These are phyloP conservation scores for Solanum ahanhuiri DNA, from an alignment of 257 asterid genomes.

Conservation along the genomic window DNA sequence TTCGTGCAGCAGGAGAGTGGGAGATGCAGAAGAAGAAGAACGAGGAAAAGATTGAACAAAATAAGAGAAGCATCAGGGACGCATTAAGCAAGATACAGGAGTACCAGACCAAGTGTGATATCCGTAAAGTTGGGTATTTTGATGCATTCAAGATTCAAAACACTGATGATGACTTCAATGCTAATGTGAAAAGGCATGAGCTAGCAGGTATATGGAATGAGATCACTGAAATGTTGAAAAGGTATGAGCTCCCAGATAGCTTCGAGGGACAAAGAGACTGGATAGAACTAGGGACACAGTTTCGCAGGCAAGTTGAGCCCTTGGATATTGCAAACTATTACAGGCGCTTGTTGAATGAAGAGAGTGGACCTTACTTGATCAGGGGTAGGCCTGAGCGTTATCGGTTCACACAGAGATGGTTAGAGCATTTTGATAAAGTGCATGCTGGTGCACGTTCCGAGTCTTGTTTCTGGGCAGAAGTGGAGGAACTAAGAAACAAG, in stretches of 20 bases:
- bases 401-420: constrained; percentile 62
- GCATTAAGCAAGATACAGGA: constrained; percentile 45
- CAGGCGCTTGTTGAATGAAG: constrained; percentile 60
- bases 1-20: constrained; percentile 76
- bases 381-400: constrained; percentile 69
- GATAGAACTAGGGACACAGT: constrained; percentile 63
- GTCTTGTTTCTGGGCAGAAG: constrained; percentile 80
- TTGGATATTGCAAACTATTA: constrained; percentile 83
- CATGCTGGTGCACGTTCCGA: constrained; percentile 30
- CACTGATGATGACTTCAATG: constrained; percentile 42
- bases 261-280: constrained; percentile 76
- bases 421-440: constrained; percentile 59
- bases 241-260: constrained; percentile 73
- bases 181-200: constrained; percentile 58
- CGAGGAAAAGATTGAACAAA: constrained; percentile 41
- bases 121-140: constrained; percentile 63
- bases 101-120: constrained; percentile 55
- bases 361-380: constrained; percentile 74
- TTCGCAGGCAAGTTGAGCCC: constrained; percentile 66
- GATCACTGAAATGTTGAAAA: constrained; percentile 55
- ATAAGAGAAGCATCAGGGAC: constrained; percentile 33
- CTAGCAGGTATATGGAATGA: constrained; percentile 74
- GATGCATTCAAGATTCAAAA: constrained; percentile 70
- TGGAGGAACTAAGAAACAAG: constrained; percentile 63
- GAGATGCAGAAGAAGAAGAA: constrained; percentile 63